Base-by-base conservation (phyloP, 2,329 filamentous ascomycete genomes). In the Arachnomyces sp. region DNA sequence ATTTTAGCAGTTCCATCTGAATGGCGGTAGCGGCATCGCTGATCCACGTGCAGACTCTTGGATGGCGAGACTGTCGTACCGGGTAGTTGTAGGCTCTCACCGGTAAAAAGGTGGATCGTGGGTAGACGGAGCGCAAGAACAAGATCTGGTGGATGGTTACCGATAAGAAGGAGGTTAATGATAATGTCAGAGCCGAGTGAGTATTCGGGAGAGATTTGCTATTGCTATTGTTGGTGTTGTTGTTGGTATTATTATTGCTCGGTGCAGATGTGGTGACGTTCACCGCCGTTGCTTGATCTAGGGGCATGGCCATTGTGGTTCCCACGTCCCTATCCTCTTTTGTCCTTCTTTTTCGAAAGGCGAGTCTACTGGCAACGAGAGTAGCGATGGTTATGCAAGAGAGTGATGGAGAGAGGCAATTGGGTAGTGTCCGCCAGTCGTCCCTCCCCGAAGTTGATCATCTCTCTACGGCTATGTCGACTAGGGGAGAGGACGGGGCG, bases 131-230 rank as follows among this genome's bases (percentile, higher is more conserved):
- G 52, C 89, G 84, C 55, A 92, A 80, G 69, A 81, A 90, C 51
- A 95, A 78, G 53, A 95, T 81, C 44, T 86, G 86, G 71, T 95
- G 89, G 48, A 90, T 78, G 52, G 84, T 77, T 46, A 90, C 79
- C 45, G 81, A 85, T 41, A 95, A 76, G 66, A 95, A 95, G 55
- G 81, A 77, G 46, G 76, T 77, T 65, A 94, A 89, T 38, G 80
- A 77, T 42, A 71, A 66, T 48, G 89, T 74, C 49, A 89, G 77
- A 38, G 68, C 60, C 59, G 73, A 55, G 67, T 78, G 67, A 34
- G 67, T 73, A 44, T 70, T 68, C 39, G 72, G 62, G 35, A 68
- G 52, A 45, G 60, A 62, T 48, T 55, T 55, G 21, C 9, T 25
- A 25, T 57, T 42, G 64, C 56, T 41, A 59, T 61, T 38, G 61